phyloP scores from a whole-genome alignment of 169 alveolate genomes.

The Eimeria sp. region DNA sequence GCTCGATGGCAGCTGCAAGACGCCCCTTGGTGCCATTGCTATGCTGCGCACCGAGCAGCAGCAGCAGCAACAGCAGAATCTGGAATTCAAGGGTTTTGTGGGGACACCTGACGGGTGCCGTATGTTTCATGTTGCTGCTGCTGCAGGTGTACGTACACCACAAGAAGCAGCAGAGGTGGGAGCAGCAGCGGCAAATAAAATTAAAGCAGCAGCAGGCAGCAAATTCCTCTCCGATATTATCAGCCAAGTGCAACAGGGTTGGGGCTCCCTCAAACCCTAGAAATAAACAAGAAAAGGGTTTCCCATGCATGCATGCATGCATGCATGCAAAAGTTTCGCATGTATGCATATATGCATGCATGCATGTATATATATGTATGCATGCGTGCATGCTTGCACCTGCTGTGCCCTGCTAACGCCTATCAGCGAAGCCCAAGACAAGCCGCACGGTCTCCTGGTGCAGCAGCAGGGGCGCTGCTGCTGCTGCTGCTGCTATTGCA shows the following conservation, averaged over 20 bases:
- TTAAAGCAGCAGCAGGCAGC: slow-evolving; percentile 81
- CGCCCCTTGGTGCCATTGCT: slow-evolving; percentile 85
- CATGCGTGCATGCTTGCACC: neutral
- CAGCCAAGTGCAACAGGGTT: slow-evolving; percentile 5
- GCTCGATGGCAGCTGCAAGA: slow-evolving; percentile 87
- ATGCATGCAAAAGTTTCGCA: too few species aligned
- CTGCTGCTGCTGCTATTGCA: neutral
- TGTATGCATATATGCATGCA: neutral
- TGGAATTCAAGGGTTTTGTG: slow-evolving; percentile 28
- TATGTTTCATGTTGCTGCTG: slow-evolving; percentile 74
- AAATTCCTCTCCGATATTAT: slow-evolving; percentile 76
- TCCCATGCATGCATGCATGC: neutral
- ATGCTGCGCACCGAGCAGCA: slow-evolving; percentile 2
- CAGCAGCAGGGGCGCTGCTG: neutral
- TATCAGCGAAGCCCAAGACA: neutral
- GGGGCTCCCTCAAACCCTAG: slow-evolving; percentile 20
- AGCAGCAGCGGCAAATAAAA: slow-evolving; percentile 41
- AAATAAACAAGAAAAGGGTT: neutral
- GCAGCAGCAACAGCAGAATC: neutral
- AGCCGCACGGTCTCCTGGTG: neutral
- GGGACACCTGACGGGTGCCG: slow-evolving; percentile 62
- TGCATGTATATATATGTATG: neutral
- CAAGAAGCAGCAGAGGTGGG: slow-evolving; percentile 53
- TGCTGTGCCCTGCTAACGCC: neutral
- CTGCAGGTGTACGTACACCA: slow-evolving; percentile 32